These are phyloP conservation scores for Anethum foeniculum DNA, from an alignment of 140 eudicot genomes.

Conservation along the genomic window DNA sequence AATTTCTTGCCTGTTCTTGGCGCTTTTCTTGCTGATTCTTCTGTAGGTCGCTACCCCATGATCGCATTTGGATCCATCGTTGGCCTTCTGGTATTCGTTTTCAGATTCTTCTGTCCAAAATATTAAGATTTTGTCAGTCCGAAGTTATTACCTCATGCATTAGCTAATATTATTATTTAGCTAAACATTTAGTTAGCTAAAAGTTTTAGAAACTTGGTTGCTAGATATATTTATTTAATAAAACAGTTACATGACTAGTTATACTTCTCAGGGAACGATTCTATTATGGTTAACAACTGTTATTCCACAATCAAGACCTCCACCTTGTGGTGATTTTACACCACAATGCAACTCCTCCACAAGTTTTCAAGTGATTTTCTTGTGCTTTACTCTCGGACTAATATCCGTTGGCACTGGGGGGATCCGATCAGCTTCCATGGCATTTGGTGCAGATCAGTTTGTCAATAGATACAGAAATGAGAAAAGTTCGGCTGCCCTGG, in stretches of 20 bases:
- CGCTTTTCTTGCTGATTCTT: slow-evolving; percentile 34
- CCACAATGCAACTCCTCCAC: neutral
- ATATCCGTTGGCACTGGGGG: slow-evolving; percentile 20
- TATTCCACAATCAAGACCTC: slow-evolving; percentile 10
- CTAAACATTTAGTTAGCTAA: too few species aligned
- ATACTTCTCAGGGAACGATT: neutral
- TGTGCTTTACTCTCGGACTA: slow-evolving; percentile 13
- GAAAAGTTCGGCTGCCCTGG: neutral
- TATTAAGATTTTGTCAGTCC: too few species aligned
- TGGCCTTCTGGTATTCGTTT: slow-evolving; percentile 2
- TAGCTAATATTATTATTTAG: too few species aligned
- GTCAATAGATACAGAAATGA: neutral
- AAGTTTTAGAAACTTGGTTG: neutral
- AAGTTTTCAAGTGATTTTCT: slow-evolving; percentile 6
- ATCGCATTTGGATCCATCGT: slow-evolving; percentile 1
- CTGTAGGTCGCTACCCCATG: slow-evolving; percentile 3
- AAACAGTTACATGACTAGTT: neutral
- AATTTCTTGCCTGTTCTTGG: slow-evolving; percentile 33
- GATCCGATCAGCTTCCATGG: slow-evolving; percentile 16
- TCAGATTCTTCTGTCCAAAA: too few species aligned
- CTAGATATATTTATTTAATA: too few species aligned
- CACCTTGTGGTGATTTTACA: neutral
- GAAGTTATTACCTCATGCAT: too few species aligned
- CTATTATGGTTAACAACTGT: slow-evolving; percentile 8
- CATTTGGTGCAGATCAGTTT: slow-evolving; percentile 27